These are phyloP conservation scores for Solanum peruvianum DNA, from an alignment of 257 asterid genomes.

Conservation along the genomic window DNA sequence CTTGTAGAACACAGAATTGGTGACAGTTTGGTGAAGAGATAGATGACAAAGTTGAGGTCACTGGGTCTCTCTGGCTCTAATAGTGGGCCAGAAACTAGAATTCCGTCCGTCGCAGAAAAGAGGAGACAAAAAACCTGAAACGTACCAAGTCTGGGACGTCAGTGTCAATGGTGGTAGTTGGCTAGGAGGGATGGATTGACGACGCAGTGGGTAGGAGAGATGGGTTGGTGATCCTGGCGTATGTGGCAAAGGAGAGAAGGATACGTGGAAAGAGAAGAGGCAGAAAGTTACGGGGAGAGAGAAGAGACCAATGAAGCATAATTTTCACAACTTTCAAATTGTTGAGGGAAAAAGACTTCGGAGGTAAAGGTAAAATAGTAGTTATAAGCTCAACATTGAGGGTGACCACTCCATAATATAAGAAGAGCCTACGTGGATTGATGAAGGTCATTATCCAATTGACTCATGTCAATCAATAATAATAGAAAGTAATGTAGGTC, in stretches of 20 bases:
- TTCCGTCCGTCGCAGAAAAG: neutral
- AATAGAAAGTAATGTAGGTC: neutral
- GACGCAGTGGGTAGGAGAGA: neutral
- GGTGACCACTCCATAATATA: neutral
- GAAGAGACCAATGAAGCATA: neutral
- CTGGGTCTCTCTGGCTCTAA: neutral
- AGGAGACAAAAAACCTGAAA: neutral
- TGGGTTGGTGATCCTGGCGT: neutral
- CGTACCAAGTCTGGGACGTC: neutral
- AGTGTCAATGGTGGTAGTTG: neutral
- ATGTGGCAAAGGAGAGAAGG: neutral
- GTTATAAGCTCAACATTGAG: neutral
- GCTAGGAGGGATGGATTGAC: neutral
- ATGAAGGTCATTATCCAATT: neutral
- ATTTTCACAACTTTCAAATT: neutral
- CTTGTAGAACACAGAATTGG: neutral
- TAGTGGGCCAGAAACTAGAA: neutral
- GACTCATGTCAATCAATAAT: neutral
- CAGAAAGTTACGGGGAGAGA: neutral
- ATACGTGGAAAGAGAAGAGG: neutral
- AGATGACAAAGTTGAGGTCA: neutral
- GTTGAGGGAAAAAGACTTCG: neutral
- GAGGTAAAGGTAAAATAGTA: neutral
- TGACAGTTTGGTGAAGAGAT: neutral
- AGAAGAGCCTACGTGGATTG: neutral